Evolutionary conservation across 495 filamentous ascomycete genomes (phyloP), one percentile per base, ranked within the genome.

Genomic region (Talaromyces wortmannii): DNA sequence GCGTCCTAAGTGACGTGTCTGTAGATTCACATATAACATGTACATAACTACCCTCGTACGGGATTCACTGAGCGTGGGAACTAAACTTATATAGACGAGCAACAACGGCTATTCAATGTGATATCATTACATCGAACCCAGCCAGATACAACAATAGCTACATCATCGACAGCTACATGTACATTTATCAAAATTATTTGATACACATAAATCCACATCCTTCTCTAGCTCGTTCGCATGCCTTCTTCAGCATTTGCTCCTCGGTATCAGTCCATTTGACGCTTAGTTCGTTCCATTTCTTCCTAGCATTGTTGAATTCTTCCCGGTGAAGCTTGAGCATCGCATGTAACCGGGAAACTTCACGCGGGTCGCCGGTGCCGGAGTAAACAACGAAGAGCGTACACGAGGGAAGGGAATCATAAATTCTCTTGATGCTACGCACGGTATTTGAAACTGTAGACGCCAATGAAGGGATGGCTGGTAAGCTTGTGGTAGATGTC

Each of bases 241-340:
- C 92, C 61, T 72, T 79, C 65, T 80, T 85, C 60, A 96, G 66
- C 42, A 80, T 83, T 70, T 95, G 88, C 32, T 91, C 87, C 67
- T 97, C 92, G 4, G 62, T 73, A 67, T 96, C 91, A 10, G 92
- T 96, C 92, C 92, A 97, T 68, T 91, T 84, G 31, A 96, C 86
- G 55, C 71, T 89, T 47, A 96, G 65, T 55, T 95, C 74, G 65
- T 96, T 89, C 92, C 92, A 97, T 45, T 91, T 90, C 64, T 83
- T 89, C 4, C 78, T 76, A 1, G 79, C 73, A 17, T 75, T 75
- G 58, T 79, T 75, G 65, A 86, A 95, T 70, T 97, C 92, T 55
- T 82, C 76, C 59, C 84, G 86, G 70, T 86, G 90, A 57, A 78
- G 75, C 56, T 78, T 74, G 55, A 95, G 86, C 80, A 94, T 75